phyloP scores from a whole-genome alignment of 2,329 filamentous ascomycete genomes.

The Cadophora gregata region DNA sequence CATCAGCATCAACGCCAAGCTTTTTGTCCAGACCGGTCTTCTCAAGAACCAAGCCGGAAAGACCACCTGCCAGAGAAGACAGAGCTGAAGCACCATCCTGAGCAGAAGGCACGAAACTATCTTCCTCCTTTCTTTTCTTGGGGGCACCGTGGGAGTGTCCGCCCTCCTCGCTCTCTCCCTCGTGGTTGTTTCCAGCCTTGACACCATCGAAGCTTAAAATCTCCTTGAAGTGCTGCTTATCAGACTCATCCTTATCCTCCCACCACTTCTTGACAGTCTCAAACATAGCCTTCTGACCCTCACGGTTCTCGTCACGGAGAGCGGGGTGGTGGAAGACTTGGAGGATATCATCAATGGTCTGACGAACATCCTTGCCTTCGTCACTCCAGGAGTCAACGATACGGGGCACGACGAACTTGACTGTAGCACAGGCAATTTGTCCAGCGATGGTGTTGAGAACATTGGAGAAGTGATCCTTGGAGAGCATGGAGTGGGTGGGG shows the following conservation, averaged over 20 bases:
- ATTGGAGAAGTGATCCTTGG: conserved; percentile 84
- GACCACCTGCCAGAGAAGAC: conserved; percentile 14
- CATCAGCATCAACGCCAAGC: conserved; percentile 7
- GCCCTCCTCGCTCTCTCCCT: conserved; percentile 22
- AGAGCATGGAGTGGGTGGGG: conserved; percentile 91
- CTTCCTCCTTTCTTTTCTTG: conserved; percentile 18
- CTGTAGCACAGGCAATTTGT: conserved; percentile 74
- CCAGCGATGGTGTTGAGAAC: conserved; percentile 83
- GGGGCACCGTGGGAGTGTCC: conserved; percentile 23
- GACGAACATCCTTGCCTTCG: conserved; percentile 68
- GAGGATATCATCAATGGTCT: conserved; percentile 75
- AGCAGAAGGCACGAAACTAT: conserved; percentile 16
- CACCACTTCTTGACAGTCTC: conserved; percentile 82
- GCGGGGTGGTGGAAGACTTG: conserved; percentile 86
- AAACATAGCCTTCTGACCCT: conserved; percentile 78
- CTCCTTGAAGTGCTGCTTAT: conserved; percentile 69
- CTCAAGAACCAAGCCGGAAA: conserved; percentile 17
- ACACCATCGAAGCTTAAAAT: conserved; percentile 82
- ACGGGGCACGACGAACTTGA: conserved; percentile 85
- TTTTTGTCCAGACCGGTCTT: conserved; percentile 23
- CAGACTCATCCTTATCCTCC: conserved; percentile 65
- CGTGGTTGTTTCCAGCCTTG: conserved; percentile 24
- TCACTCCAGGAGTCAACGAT: conserved; percentile 87
- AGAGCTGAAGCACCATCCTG: conserved; percentile 22
- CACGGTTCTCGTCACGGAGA: conserved; percentile 69